Evolutionary conservation across 306 rosid species (phyloP).

Genomic region (Echinosophora koreensis): DNA sequence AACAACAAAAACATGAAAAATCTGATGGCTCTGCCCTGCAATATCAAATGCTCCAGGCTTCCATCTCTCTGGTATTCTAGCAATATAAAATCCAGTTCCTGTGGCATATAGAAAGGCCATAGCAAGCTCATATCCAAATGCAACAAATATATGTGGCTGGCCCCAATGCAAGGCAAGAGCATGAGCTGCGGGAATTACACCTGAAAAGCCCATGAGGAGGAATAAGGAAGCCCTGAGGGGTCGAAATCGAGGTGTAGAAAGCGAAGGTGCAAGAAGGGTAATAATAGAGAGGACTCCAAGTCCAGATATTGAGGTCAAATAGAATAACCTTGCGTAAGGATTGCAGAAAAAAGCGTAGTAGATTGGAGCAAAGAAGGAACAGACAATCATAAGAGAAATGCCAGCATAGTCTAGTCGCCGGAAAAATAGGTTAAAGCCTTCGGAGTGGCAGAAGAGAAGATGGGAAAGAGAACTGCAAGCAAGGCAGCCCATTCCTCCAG

Average conservation of each 20-base stretch:
- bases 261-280: conserved; percentile 66
- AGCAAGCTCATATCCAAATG: conserved; percentile 69
- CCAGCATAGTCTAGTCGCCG: conserved; percentile 92
- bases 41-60: conserved; percentile 83
- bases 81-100: conserved; percentile 73
- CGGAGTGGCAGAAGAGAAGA: conserved; percentile 83
- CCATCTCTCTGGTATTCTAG: conserved; percentile 83
- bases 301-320: conserved; percentile 69
- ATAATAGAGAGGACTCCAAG: conserved; percentile 63
- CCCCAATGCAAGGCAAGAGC: conserved; percentile 66
- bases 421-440: conserved; percentile 69
- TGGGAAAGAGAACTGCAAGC: conserved; percentile 80
- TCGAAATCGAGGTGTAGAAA: conserved; percentile 67
- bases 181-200: conserved; percentile 74
- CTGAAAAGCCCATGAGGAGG: conserved; percentile 84
- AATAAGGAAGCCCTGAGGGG: conserved; percentile 69
- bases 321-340: conserved; percentile 56
- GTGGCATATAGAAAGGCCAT: conserved; percentile 73
- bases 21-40: conserved; percentile 91
- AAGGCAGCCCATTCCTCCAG: conserved; percentile 80
- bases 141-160: conserved; percentile 52
- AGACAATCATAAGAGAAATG: conserved; percentile 78
- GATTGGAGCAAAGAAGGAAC: conserved; percentile 82
- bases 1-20: conserved; percentile 85
- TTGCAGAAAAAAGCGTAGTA: conserved; percentile 78